Evolutionary conservation across 2,329 filamentous ascomycete genomes (phyloP).

Genomic region (Aspergillus pseudoviridinutans): DNA sequence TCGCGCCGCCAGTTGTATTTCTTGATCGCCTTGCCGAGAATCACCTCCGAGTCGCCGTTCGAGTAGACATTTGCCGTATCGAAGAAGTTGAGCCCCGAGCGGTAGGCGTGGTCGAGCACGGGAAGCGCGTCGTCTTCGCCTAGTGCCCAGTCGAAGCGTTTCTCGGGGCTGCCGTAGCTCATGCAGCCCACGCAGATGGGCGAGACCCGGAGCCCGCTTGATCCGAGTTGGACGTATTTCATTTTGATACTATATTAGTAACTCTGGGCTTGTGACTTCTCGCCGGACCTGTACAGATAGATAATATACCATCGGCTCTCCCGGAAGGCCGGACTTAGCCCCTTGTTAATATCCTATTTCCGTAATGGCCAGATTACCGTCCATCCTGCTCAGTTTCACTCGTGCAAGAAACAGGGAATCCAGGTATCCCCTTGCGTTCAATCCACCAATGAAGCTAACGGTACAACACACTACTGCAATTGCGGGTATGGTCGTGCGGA

Average conservation of each 20-base stretch:
- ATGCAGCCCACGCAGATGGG: slow-evolving; percentile 24
- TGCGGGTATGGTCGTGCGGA: not conserved
- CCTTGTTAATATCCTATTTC: not conserved
- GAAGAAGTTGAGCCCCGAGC: slow-evolving; percentile 26
- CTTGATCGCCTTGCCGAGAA: slow-evolving; percentile 56
- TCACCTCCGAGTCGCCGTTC: slow-evolving; percentile 52
- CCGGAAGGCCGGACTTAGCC: not conserved
- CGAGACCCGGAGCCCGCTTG: slow-evolving; percentile 22
- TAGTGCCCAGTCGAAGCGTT: slow-evolving; percentile 19
- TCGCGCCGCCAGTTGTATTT: slow-evolving; percentile 55
- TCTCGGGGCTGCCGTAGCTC: slow-evolving; percentile 20
- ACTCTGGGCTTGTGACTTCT: not conserved
- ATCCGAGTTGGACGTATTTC: slow-evolving; percentile 24
- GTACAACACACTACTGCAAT: not conserved
- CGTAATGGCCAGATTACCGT: not conserved
- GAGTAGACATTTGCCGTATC: slow-evolving; percentile 49
- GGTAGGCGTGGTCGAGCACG: slow-evolving; percentile 25
- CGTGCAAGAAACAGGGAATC: not conserved
- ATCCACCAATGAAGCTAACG: not conserved
- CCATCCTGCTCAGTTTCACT: not conserved
- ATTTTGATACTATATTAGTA: slow-evolving; percentile 4
- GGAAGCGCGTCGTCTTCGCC: slow-evolving; percentile 25
- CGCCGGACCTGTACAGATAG: not conserved
- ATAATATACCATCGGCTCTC: not conserved
- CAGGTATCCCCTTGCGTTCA: not conserved